Evolutionary conservation across 2,329 filamentous ascomycete genomes (phyloP), one percentile per base, ranked within the genome.

Genomic region (Fusarium sp.): DNA sequence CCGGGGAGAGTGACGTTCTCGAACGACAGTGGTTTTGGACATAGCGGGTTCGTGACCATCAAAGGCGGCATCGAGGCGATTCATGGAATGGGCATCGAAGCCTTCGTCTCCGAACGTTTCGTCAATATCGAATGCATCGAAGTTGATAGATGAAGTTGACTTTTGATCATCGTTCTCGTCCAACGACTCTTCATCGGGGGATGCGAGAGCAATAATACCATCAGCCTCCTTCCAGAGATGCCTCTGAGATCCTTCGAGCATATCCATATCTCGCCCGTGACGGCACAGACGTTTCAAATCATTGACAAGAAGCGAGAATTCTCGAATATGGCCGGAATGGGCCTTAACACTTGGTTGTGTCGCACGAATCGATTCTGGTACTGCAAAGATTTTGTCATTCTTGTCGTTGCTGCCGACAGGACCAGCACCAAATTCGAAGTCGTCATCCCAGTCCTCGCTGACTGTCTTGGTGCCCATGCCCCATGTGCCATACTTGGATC

Each of bases 381-480:
- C 81, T 44, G 81, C 78, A 73, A 84, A 82, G 30, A 78, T 60
- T 64, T 79, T 72, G 7, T 80, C 81, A 32, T 81, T 80, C 33
- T 79, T 81, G 38, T 81, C 82, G 42, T 81, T 80, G n/a, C 81
- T 81, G 9, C 70, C 80, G 40, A 82, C 77, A 47, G 83, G 84
- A 37, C 86, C 80, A 32, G 83, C 85, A 13, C 88, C 88, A 79
- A 96, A 95, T 68, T 96, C 93, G 76, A 97, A 96, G 80, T 97
- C 94, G 72, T 95, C 93, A 76, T 96, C 94, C 94, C 94, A 97
- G 78, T 96, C 94, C 80, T 97, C 94, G 69, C 92, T 95, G 16
- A 91, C 91, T 21, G 90, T 92, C 81, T 95, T 95, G 71, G 90
- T 91, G n/a, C 92, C 90, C 46, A 94, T 84, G 5, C 93, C 93